Base-by-base conservation (phyloP, 768 basidiomycete genomes). In the Boletus subparvulus region DNA sequence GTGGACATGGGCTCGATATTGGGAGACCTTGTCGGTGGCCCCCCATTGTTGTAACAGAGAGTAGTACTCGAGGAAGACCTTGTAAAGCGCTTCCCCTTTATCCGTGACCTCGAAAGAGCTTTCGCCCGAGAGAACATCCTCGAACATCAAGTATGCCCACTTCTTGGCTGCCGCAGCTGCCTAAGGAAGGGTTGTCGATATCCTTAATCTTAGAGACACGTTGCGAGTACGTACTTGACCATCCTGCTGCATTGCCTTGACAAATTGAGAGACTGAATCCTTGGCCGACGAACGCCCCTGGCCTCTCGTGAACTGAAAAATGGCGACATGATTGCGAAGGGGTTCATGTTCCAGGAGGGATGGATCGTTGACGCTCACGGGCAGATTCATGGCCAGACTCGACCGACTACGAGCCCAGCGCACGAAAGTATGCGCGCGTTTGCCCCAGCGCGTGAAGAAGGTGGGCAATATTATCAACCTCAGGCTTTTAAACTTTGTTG, bases 271-370 rank as follows among this genome's bases (percentile, higher is more conserved):
- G 24, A 60, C 4, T 9, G 53, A 35, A 0, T 4, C 0, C n/a
- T 13, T 60, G 28, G 3, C 26, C 13, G 3, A 14, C 36, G 5
- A 47, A 48, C 62, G 61, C 32, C 56, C 40, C 12, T 21, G 32
- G 14, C 28, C 44, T 1, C 1, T 28, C 14, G 5, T 0, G 10
- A 4, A 16, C 8, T 39, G 19, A 1, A 8, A 6, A n/a, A 60
- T 11, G 24, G 47, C 0, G 45, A 65, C 32, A 45, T 41, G 9
- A 26, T 2, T 42, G 33, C 46, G 8, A 32, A 73, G 57, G 28
- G 61, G 69, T 43, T 66, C 69, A 12, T 71, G 52, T 4, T 57
- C 2, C 24, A 62, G 21, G 55, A 71, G 61, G 28, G 62, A 69
- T 7, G 39, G 32, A 21, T 70, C 71, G 9, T 65, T n/a, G 35